These are phyloP conservation scores for Populus euphratica DNA, from an alignment of 345 rosid genomes.

Conservation along the genomic window DNA sequence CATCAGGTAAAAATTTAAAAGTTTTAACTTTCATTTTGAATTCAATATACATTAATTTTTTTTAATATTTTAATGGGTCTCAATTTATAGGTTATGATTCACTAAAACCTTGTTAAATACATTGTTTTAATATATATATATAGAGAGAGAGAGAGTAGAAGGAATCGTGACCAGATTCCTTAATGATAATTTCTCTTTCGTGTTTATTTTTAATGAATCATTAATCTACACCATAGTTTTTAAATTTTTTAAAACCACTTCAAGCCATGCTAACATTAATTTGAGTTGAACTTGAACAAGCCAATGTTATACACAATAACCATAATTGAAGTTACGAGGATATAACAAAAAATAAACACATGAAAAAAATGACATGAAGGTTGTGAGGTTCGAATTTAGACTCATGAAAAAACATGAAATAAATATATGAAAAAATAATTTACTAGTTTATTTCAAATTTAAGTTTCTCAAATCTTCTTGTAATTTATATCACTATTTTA, in stretches of 20 bases:
- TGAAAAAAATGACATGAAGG: slow-evolving; percentile 1
- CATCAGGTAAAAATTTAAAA: no score
- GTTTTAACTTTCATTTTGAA: no score
- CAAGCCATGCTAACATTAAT: not conserved
- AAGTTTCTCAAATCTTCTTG: no score
- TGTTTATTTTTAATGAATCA: no score
- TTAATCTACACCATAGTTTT: no score
- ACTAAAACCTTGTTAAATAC: not conserved
- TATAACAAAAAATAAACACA: not conserved
- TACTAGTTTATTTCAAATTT: no score
- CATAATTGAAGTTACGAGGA: not conserved
- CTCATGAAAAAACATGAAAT: not conserved
- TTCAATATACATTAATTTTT: no score
- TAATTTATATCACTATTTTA: no score
- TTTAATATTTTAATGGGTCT: no score
- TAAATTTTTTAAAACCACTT: no score
- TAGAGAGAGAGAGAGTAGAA: no score
- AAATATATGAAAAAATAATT: no score
- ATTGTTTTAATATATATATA: not conserved
- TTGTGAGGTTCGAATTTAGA: not conserved
- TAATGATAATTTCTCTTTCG: not conserved
- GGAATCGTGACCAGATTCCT: not conserved
- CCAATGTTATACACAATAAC: not conserved
- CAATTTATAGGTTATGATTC: not conserved
- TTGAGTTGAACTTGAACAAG: not conserved